phyloP scores from a whole-genome alignment of 805 yeast species.

The Ogataea nonfermentans region DNA sequence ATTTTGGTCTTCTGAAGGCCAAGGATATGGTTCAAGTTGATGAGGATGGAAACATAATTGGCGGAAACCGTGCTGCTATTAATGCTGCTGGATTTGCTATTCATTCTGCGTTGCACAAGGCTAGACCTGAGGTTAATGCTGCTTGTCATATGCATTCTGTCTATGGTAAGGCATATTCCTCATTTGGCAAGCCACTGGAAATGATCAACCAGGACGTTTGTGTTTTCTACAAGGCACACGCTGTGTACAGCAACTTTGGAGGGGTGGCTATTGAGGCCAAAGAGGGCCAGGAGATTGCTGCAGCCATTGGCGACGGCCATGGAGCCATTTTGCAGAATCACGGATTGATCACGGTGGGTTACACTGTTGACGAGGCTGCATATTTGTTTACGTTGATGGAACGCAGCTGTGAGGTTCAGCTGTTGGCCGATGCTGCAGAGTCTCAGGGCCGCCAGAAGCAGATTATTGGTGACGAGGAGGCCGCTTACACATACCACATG shows the following conservation, averaged over 20 bases:
- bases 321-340: slow-evolving; percentile 68
- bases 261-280: slow-evolving; percentile 63
- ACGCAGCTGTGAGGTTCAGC: slow-evolving; percentile 61
- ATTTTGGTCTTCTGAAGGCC: slow-evolving; percentile 60
- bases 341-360: slow-evolving; percentile 69
- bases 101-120: slow-evolving; percentile 65
- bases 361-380: slow-evolving; percentile 74
- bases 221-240: slow-evolving; percentile 60
- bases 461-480: slow-evolving; percentile 58
- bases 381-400: slow-evolving; percentile 63
- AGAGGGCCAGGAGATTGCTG: slow-evolving; percentile 63
- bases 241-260: slow-evolving; percentile 68
- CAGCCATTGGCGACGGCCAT: slow-evolving; percentile 56
- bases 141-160: slow-evolving; percentile 71
- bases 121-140: slow-evolving; percentile 68
- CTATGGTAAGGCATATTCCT: slow-evolving; percentile 62
- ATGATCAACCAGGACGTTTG: slow-evolving; percentile 82
- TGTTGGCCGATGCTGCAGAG: slow-evolving; percentile 55
- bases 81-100: slow-evolving; percentile 71
- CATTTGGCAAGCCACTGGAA: slow-evolving; percentile 65
- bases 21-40: slow-evolving; percentile 64
- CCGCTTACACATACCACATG: slow-evolving; percentile 60
- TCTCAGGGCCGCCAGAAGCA: slow-evolving; percentile 39
- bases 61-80: slow-evolving; percentile 49
- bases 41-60: slow-evolving; percentile 60